These are phyloP conservation scores for Monosporozyma siamensis DNA, from an alignment of 805 yeast species.

Conservation along the genomic window DNA sequence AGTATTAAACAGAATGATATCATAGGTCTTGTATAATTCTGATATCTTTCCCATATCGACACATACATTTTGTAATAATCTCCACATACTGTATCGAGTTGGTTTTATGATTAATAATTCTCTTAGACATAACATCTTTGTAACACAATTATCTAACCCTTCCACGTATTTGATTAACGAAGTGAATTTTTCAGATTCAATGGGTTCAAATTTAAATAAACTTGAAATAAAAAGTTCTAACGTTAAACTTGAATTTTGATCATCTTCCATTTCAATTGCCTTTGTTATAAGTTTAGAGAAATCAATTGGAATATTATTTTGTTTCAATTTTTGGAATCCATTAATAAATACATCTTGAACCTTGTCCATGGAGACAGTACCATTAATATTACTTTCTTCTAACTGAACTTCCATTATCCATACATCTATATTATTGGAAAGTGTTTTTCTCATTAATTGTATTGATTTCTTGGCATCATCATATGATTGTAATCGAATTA, in stretches of 20 bases:
- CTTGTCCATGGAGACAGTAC: slow-evolving; percentile 25
- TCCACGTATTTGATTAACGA: slow-evolving; percentile 12
- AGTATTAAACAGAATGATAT: slow-evolving; percentile 37
- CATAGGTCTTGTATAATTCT: slow-evolving; percentile 39
- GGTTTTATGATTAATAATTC: slow-evolving; percentile 38
- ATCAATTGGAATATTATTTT: slow-evolving; percentile 31
- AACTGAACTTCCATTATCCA: slow-evolving; percentile 66
- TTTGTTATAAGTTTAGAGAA: slow-evolving; percentile 44
- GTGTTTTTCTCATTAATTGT: slow-evolving; percentile 48
- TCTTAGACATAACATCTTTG: slow-evolving; percentile 39
- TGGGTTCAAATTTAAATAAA: slow-evolving; percentile 35
- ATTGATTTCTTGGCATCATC: slow-evolving; percentile 45
- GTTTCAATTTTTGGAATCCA: slow-evolving; percentile 42
- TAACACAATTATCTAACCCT: slow-evolving; percentile 12
- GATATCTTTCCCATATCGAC: slow-evolving; percentile 21
- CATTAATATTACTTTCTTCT: slow-evolving; percentile 43
- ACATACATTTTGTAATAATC: slow-evolving; percentile 33
- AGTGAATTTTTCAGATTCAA: slow-evolving; percentile 8
- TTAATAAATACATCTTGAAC: slow-evolving; percentile 18
- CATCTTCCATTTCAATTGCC: not conserved
- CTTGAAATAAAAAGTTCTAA: slow-evolving; percentile 41
- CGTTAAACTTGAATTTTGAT: slow-evolving; percentile 13
- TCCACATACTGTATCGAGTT: slow-evolving; percentile 39
- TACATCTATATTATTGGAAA: slow-evolving; percentile 41
- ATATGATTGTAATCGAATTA: slow-evolving; percentile 38